Conservation (phyloP, 2,329 filamentous ascomycete genomes). For the Periconia sp. region DNA sequence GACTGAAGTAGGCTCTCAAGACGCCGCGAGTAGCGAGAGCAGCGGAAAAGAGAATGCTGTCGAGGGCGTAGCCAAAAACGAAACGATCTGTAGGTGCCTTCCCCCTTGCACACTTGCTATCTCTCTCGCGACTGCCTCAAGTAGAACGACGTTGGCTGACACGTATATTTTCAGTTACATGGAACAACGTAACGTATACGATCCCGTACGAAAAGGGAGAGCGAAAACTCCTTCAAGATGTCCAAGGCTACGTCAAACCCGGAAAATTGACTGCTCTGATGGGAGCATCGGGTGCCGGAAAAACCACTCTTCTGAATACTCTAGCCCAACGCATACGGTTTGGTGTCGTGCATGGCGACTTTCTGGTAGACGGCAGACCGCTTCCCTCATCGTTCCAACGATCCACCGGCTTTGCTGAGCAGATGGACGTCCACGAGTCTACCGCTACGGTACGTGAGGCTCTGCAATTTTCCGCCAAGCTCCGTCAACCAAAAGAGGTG, state of each 20-base stretch:
- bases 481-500: constrained; percentile 66
- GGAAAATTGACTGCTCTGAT: constrained; percentile 85
- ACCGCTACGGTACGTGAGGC: constrained; percentile 70
- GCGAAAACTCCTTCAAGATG: constrained; percentile 61
- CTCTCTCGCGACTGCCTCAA: not conserved
- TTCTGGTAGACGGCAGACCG: constrained; percentile 50
- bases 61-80: constrained; percentile 65
- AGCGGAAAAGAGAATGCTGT: constrained; percentile 40
- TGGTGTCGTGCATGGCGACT: constrained; percentile 52
- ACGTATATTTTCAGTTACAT: constrained; percentile 63
- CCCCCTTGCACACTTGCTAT: not conserved
- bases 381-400: constrained; percentile 73
- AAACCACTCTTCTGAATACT: constrained; percentile 45
- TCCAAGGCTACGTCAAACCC: constrained; percentile 86
- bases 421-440: constrained; percentile 67
- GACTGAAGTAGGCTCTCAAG: constrained; percentile 32
- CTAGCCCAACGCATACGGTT: constrained; percentile 51
- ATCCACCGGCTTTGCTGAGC: constrained; percentile 79
- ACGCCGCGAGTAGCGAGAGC: constrained; percentile 29
- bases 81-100: constrained; percentile 46
- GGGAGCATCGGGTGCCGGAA: constrained; percentile 65
- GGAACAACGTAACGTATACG: constrained; percentile 83
- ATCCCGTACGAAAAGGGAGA: constrained; percentile 59
- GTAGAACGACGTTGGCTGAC: not conserved
- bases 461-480: constrained; percentile 66